Conservation (phyloP, 2,329 filamentous ascomycete species). For the Endocalyx cinctus region DNA sequence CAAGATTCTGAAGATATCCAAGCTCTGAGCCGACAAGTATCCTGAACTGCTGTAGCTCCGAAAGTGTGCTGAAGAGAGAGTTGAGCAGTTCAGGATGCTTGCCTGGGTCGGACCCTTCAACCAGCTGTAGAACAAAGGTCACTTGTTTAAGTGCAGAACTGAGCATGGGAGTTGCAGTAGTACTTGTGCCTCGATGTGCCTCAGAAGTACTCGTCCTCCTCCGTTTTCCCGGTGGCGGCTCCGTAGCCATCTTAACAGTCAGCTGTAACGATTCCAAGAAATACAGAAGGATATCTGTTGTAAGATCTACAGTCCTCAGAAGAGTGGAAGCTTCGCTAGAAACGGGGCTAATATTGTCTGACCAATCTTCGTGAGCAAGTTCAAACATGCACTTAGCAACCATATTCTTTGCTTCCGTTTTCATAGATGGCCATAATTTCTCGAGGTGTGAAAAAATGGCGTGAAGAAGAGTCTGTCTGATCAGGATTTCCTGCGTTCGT, state of each 20-base stretch:
- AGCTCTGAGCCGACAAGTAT: constrained; percentile 78
- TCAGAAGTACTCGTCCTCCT: constrained; percentile 73
- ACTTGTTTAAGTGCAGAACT: constrained; percentile 67
- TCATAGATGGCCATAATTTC: constrained; percentile 69
- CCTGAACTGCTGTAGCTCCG: constrained; percentile 80
- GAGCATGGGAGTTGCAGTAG: constrained; percentile 61
- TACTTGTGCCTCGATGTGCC: constrained; percentile 53
- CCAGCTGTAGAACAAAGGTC: constrained; percentile 82
- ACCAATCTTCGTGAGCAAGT: constrained; percentile 45
- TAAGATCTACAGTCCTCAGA: constrained; percentile 67
- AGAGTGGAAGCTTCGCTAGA: constrained; percentile 65
- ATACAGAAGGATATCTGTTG: constrained; percentile 64
- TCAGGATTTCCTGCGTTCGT: constrained; percentile 33
- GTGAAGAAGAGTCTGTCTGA: constrained; percentile 53
- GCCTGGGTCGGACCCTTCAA: constrained; percentile 74
- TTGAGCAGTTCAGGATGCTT: constrained; percentile 72
- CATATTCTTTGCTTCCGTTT: constrained; percentile 54
- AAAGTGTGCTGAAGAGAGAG: constrained; percentile 77
- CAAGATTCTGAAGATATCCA: constrained; percentile 82
- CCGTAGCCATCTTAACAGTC: constrained; percentile 66
- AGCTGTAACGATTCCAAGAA: constrained; percentile 73
- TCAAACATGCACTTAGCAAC: constrained; percentile 61
- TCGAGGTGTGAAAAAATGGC: constrained; percentile 66
- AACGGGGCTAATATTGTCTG: constrained; percentile 34
- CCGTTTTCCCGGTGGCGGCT: constrained; percentile 71